A percentile compares a stretch with the other conserved stretches of the same genome.
phyloP scores from a whole-genome alignment of 2,329 filamentous ascomycete genomes.

The Claviceps paspali region DNA sequence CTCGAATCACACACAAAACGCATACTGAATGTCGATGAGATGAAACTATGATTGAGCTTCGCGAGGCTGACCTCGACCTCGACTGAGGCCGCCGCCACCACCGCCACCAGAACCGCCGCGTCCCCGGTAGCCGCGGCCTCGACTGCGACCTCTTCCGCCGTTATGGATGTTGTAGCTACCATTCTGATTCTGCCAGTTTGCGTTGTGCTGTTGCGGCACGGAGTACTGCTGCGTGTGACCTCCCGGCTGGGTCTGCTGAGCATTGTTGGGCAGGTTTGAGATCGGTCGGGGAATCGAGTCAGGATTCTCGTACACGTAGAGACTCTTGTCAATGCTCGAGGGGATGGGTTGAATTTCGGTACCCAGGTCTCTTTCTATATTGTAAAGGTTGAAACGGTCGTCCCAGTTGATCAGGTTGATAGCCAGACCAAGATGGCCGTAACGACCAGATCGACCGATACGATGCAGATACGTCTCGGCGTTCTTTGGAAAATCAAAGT shows the following conservation, averaged over 20 bases:
- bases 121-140: constrained; percentile 24
- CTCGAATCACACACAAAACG: constrained; percentile 11
- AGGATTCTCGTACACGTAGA: constrained; percentile 95
- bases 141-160: constrained; percentile 18
- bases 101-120: constrained; percentile 15
- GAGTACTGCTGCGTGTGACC: constrained; percentile 7
- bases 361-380: constrained; percentile 91
- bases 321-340: constrained; percentile 83
- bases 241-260: constrained; percentile 17
- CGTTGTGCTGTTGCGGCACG: constrained; percentile 15
- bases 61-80: constrained; percentile 21
- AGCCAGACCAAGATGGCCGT: constrained; percentile 89
- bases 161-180: constrained; percentile 22
- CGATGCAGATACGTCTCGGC: constrained; percentile 97
- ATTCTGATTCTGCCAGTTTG: constrained; percentile 27
- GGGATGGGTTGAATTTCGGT: constrained; percentile 98
- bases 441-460: constrained; percentile 93
- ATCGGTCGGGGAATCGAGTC: constrained; percentile 82
- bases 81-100: constrained; percentile 15
- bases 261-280: constrained; percentile 28
- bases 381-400: constrained; percentile 95
- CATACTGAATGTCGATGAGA: too few relatives aligned
- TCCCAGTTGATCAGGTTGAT: constrained; percentile 99
- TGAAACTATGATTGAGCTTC: constrained; percentile 20
- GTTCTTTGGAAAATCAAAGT: constrained; percentile 99